Evolutionary conservation across 164 flowering plant genomes (phyloP).

Genomic region (Stephania cephalantha): DNA sequence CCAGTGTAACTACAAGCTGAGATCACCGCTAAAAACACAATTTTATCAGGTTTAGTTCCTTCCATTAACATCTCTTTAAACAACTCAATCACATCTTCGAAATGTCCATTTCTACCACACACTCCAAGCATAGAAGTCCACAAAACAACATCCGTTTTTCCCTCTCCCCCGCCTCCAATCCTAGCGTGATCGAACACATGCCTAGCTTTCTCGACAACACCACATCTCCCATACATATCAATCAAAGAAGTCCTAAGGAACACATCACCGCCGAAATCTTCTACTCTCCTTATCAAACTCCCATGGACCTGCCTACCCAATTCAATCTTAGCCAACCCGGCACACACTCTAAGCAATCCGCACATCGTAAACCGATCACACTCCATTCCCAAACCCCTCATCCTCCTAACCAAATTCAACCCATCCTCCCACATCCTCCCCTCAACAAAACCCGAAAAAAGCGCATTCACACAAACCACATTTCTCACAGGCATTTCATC

Average conservation of each 20-base stretch:
- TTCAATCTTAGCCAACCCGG: slow-evolving; percentile 45
- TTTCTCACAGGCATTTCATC: slow-evolving; percentile 76
- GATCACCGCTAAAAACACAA: slow-evolving; percentile 58
- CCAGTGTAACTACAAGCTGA: slow-evolving; percentile 73
- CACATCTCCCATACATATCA: slow-evolving; percentile 86
- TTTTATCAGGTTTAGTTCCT: slow-evolving; percentile 51
- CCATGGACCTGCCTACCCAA: slow-evolving; percentile 58
- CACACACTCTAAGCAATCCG: slow-evolving; percentile 42
- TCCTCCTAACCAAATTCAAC: slow-evolving; percentile 31
- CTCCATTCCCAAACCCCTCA: slow-evolving; percentile 33
- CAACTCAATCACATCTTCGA: slow-evolving; percentile 38
- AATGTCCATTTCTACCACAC: slow-evolving; percentile 55
- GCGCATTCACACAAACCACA: slow-evolving; percentile 62
- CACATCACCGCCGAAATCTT: slow-evolving; percentile 33
- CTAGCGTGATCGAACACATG: slow-evolving; percentile 42
- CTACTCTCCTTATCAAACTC: slow-evolving; percentile 21
- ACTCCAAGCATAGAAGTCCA: slow-evolving; percentile 78
- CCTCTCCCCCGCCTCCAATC: slow-evolving; percentile 11
- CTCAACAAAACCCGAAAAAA: slow-evolving; percentile 54
- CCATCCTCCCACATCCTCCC: slow-evolving; percentile 41
- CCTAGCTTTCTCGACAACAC: slow-evolving; percentile 41
- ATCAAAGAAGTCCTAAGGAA: slow-evolving; percentile 56
- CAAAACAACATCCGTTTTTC: slow-evolving; percentile 49
- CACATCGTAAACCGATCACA: slow-evolving; percentile 52
- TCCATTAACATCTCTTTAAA: slow-evolving; percentile 44